Conservation (phyloP, 2,329 filamentous ascomycete species). For the Venturia asperata region DNA sequence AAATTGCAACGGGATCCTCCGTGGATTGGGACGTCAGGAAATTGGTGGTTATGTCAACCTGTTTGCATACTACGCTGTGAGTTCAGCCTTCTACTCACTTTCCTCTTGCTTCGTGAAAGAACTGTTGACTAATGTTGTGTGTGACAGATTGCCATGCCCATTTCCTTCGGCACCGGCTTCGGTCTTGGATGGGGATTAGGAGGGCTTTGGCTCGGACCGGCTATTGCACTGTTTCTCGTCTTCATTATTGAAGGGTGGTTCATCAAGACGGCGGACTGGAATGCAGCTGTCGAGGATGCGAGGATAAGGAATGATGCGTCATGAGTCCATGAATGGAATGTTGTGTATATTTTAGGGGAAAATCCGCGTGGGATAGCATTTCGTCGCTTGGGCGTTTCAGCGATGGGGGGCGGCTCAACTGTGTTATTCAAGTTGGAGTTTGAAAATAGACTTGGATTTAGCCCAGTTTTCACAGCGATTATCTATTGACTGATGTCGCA, state of each 20-base stretch:
- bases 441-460: not conserved
- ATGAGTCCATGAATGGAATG: constrained; percentile 5
- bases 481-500: not conserved
- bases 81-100: constrained; percentile 19
- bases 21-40: constrained; percentile 81
- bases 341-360: too few relatives aligned
- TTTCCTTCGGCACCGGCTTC: constrained; percentile 73
- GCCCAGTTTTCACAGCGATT: not conserved
- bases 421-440: not conserved
- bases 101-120: too few relatives aligned
- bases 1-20: constrained; percentile 74
- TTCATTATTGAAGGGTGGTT: constrained; percentile 34
- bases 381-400: not conserved
- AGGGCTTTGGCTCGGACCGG: constrained; percentile 76
- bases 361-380: too few relatives aligned
- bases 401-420: not conserved
- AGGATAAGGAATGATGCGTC: constrained; percentile 44
- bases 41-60: constrained; percentile 86
- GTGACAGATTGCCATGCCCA: constrained; percentile 63
- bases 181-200: constrained; percentile 67
- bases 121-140: not conserved
- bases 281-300: constrained; percentile 54
- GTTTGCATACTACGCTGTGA: constrained; percentile 68
- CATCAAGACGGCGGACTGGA: constrained; percentile 49
- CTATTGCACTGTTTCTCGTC: constrained; percentile 27